Evolutionary conservation across 2,329 filamentous ascomycete genomes (phyloP).

Genomic region (Pseudogymnoascus sp.): DNA sequence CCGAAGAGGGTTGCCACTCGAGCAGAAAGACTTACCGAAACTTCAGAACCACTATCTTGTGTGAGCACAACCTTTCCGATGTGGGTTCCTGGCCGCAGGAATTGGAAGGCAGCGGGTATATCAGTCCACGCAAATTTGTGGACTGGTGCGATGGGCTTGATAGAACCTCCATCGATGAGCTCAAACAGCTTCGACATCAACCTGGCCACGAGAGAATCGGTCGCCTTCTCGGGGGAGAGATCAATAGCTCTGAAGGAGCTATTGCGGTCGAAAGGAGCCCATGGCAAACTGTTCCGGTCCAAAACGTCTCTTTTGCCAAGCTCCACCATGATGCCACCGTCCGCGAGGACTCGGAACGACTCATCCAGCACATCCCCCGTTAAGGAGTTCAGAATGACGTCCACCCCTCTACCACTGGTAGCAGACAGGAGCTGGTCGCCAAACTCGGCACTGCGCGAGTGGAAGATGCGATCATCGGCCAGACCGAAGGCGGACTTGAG

Average conservation of each 20-base stretch:
- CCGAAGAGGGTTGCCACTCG: background rate
- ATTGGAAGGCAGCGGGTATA: background rate
- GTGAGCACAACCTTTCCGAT: background rate
- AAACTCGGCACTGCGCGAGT: constrained; percentile 30
- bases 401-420: constrained; percentile 27
- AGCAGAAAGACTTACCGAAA: background rate
- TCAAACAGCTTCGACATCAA: constrained; percentile 11
- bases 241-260: constrained; percentile 7
- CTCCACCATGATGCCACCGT: constrained; percentile 16
- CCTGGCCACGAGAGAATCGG: constrained; percentile 5
- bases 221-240: background rate
- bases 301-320: constrained; percentile 19
- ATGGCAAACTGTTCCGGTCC: constrained; percentile 13
- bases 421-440: constrained; percentile 24
- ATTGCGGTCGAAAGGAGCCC: constrained; percentile 18
- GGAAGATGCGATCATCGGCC: background rate
- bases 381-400: constrained; percentile 30
- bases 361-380: constrained; percentile 24
- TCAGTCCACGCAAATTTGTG: background rate
- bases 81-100: background rate
- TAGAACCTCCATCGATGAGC: constrained; percentile 10
- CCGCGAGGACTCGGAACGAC: constrained; percentile 28
- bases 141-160: constrained; percentile 17
- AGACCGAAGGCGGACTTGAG: constrained; percentile 18
- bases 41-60: background rate